phyloP scores from a whole-genome alignment of 148 eudicot genomes.

The Amaranthus palmeri region DNA sequence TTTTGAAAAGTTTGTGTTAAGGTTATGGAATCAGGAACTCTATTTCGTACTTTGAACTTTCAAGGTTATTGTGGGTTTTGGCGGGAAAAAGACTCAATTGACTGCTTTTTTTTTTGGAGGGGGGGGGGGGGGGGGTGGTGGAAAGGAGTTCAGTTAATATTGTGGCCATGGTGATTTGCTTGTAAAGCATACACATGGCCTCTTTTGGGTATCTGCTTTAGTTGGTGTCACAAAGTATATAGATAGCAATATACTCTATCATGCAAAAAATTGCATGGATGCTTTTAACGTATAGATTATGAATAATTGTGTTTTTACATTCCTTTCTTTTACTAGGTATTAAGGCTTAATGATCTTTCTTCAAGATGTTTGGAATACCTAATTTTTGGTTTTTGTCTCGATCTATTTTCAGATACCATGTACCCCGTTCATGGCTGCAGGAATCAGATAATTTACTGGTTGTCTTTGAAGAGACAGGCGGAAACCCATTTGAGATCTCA shows the following conservation, averaged over 20 bases:
- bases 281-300: too few relatives aligned
- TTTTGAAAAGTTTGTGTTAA: not conserved
- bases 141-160: not conserved
- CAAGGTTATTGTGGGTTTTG: not conserved
- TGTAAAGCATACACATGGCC: not conserved
- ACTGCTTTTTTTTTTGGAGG: not conserved
- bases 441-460: constrained; percentile 62
- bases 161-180: not conserved
- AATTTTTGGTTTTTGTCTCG: constrained; percentile 2
- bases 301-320: not conserved
- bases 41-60: not conserved
- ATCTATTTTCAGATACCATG: constrained; percentile 67
- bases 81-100: not conserved
- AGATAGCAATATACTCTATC: too few relatives aligned
- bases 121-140: too few relatives aligned
- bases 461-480: constrained; percentile 85
- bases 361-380: not conserved
- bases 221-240: not conserved
- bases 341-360: not conserved
- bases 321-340: not conserved
- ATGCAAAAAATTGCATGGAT: too few relatives aligned
- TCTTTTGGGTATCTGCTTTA: not conserved
- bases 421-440: constrained; percentile 87
- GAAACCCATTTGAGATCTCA: constrained; percentile 72
- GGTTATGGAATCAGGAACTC: not conserved